phyloP scores from a whole-genome alignment of 257 asterid genomes.

The Paraleonurus japonicus region DNA sequence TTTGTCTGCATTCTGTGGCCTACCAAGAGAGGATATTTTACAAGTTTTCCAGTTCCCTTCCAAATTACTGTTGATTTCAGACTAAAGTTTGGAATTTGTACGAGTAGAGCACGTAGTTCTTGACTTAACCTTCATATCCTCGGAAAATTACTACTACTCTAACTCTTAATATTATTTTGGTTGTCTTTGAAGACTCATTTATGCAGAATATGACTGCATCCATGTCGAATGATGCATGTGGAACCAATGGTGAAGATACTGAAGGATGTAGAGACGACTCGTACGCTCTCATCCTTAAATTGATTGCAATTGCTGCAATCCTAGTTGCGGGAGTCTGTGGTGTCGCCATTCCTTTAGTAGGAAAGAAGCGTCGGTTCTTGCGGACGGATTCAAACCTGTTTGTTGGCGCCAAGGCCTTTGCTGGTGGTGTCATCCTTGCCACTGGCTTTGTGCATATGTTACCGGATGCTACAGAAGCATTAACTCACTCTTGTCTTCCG shows the following conservation, averaged over 20 bases:
- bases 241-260: conserved; percentile 27
- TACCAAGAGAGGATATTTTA: background rate
- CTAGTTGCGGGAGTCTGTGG: conserved; percentile 80
- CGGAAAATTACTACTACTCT: background rate
- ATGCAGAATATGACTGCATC: conserved; percentile 53
- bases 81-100: background rate
- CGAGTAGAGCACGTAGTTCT: background rate
- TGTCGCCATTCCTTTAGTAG: conserved; percentile 74
- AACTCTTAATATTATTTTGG: conserved; percentile 25
- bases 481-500: conserved; percentile 69
- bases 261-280: conserved; percentile 66
- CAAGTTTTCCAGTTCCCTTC: background rate
- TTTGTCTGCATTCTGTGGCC: conserved; percentile 1
- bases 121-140: background rate
- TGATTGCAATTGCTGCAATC: conserved; percentile 70
- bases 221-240: conserved; percentile 56
- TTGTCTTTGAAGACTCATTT: conserved; percentile 49
- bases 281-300: conserved; percentile 58
- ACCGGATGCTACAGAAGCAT: conserved; percentile 71
- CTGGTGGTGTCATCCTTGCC: conserved; percentile 97
- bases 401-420: conserved; percentile 83
- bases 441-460: conserved; percentile 97
- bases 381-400: conserved; percentile 75
- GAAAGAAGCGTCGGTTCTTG: conserved; percentile 72
- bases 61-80: background rate